Conservation (phyloP, 2,329 filamentous ascomycete genomes). For the Colletotrichum simmondsii region DNA sequence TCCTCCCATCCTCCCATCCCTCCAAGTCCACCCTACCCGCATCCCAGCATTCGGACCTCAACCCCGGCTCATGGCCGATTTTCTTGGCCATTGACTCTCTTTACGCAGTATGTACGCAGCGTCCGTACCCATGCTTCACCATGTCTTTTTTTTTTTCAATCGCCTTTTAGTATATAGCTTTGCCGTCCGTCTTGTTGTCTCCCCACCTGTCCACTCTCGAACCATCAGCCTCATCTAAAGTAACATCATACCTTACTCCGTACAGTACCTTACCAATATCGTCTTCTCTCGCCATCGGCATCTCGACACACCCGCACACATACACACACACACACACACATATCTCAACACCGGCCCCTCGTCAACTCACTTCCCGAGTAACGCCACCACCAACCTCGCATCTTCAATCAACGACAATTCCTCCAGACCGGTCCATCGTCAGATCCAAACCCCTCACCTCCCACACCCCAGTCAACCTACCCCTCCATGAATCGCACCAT, state of each 20-base stretch:
- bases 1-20: too few relatives aligned
- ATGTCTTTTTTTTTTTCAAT: neutral
- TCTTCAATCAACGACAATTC: neutral
- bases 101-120: too few relatives aligned
- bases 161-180: conserved; percentile 30
- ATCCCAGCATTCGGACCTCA: neutral
- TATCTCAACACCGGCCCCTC: neutral
- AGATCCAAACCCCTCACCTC: neutral
- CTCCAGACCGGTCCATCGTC: conserved; percentile 2
- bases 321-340: neutral
- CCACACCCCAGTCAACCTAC: conserved; percentile 4
- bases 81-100: neutral
- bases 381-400: conserved; percentile 9
- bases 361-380: conserved; percentile 1
- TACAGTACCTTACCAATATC: neutral
- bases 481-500: conserved; percentile 28
- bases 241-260: conserved; percentile 6
- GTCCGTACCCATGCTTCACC: neutral
- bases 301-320: neutral
- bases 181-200: conserved; percentile 19
- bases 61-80: neutral
- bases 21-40: conserved; percentile 19
- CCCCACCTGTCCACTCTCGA: conserved; percentile 29
- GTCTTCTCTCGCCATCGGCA: conserved; percentile 21
- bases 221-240: conserved; percentile 25